Evolutionary conservation across 345 rosid genomes (phyloP), one percentile per base, ranked within the genome.

Genomic region (Fremontodendron californicum): DNA sequence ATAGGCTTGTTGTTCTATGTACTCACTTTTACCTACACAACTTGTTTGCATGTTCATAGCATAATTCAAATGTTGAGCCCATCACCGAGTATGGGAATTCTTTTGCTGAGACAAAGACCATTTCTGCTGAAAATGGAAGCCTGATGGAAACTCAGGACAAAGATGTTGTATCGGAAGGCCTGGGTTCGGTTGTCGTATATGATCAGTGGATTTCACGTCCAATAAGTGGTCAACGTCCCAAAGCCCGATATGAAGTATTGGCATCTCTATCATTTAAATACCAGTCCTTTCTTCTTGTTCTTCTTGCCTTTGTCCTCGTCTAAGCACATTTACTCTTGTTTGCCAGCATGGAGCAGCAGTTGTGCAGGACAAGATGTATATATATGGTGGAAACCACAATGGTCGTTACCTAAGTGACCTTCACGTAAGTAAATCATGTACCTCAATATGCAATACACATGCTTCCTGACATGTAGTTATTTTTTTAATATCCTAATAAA

Each of bases 351-450:
- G 92, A 70, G 97, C 96, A 82, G 94, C 91, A 71, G 90, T 90
- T 79, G 76, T 96, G 84, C 92, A 89, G 78, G 98, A 96, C 81
- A 92, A 91, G 86, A 94, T 96, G 98, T 96, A 93, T 79, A 64
- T 96, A 77, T 90, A 79, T 81, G 99, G 97, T 75, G 99, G 99
- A 82, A 96, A 96, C 86, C 98, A 94, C 80, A 96, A 96, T 83
- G 99, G 99, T 9, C 98, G 98, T 66, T 94, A 96, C 85, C 96
- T 94, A 71, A 89, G 83, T 82, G 98, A 96, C 84, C 91, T 96
- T 77, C 94, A 91, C 85, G 99, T 96, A 87, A 90, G 97, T 72
- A 79, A 75, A 80, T 62, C 29, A 66, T 74, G 39, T 66, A 40
- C 79, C 43, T 75, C 49, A 27, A 46, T 48, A 21, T 52, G 63